A percentile compares a stretch with the other conserved stretches of the same genome.
These are phyloP conservation scores for Myxozyma udenii DNA, from an alignment of 805 yeast genomes.

Conservation along the genomic window DNA sequence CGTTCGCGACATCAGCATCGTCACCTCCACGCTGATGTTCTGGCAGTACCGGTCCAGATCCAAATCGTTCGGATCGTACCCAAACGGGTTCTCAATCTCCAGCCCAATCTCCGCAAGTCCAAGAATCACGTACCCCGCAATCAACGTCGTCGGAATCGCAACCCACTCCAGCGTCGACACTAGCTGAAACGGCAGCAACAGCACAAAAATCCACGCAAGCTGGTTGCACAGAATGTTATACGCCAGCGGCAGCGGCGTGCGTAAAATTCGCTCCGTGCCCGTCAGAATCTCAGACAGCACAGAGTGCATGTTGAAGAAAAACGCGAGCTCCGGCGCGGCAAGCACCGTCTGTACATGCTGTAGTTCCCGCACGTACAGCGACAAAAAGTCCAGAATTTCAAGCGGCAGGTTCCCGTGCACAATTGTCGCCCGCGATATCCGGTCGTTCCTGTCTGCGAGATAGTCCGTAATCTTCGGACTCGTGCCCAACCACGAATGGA, in stretches of 20 bases:
- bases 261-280: conserved; percentile 27
- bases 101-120: conserved; percentile 30
- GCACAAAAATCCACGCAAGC: conserved; percentile 29
- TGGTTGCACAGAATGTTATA: conserved; percentile 28
- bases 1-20: conserved; percentile 24
- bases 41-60: conserved; percentile 29
- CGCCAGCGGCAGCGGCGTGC: conserved; percentile 29
- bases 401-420: conserved; percentile 28
- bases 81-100: conserved; percentile 29
- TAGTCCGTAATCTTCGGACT: conserved; percentile 19
- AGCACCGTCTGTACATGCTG: conserved; percentile 12
- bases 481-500: conserved; percentile 1
- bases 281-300: conserved; percentile 22
- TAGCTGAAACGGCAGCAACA: conserved; percentile 28
- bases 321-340: conserved; percentile 14
- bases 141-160: conserved; percentile 26
- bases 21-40: conserved; percentile 23
- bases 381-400: conserved; percentile 22
- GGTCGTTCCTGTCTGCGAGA: conserved; percentile 24
- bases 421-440: conserved; percentile 24
- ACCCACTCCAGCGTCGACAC: conserved; percentile 25
- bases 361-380: conserved; percentile 20
- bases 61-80: conserved; percentile 28
- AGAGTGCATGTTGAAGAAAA: conserved; percentile 9
- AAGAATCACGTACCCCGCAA: conserved; percentile 29